Conservation (phyloP, 192 early-diverging fungal genomes). For the Kickxella alabastrina region DNA sequence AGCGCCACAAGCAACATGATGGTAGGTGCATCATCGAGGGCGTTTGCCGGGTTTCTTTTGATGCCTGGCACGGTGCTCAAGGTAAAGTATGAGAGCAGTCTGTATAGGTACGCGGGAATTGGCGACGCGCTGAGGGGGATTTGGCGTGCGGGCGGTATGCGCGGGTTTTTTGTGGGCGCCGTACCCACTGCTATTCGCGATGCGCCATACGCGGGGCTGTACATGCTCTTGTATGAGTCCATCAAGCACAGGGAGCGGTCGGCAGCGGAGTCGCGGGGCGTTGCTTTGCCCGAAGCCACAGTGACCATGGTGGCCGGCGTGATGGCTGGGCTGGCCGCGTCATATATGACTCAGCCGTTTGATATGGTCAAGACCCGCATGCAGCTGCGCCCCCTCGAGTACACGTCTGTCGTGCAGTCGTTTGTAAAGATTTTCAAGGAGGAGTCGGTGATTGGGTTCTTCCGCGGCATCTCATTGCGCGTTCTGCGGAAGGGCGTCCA, state of each 20-base stretch:
- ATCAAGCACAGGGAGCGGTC: conserved; percentile 56
- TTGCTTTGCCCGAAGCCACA: conserved; percentile 53
- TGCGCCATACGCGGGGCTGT: conserved; percentile 87
- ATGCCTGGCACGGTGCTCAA: conserved; percentile 96
- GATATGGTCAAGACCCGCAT: conserved; percentile 92
- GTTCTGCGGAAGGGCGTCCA: conserved; percentile 78
- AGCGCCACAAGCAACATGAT: conserved; percentile 64
- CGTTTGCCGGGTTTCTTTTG: conserved; percentile 75
- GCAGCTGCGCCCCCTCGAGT: conserved; percentile 77
- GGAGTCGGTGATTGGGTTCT: conserved; percentile 74
- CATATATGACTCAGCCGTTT: conserved; percentile 86
- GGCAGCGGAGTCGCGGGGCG: conserved; percentile 17
- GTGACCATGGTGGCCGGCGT: conserved; percentile 64
- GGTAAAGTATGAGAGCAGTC: conserved; percentile 84
- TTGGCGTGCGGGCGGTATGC: conserved; percentile 60
- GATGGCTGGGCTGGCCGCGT: conserved; percentile 67
- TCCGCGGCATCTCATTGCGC: conserved; percentile 78
- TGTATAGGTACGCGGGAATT: conserved; percentile 78
- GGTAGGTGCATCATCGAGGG: conserved; percentile 66
- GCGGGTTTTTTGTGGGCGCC: conserved; percentile 82
- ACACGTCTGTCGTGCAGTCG: conserved; percentile 48
- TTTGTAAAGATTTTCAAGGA: conserved; percentile 56
- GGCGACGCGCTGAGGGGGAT: conserved; percentile 65
- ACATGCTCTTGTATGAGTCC: conserved; percentile 84
- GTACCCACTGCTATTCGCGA: conserved; percentile 86